Evolutionary conservation across 208 protist species (phyloP).

Genomic region (Leishmania gerbilli): DNA sequence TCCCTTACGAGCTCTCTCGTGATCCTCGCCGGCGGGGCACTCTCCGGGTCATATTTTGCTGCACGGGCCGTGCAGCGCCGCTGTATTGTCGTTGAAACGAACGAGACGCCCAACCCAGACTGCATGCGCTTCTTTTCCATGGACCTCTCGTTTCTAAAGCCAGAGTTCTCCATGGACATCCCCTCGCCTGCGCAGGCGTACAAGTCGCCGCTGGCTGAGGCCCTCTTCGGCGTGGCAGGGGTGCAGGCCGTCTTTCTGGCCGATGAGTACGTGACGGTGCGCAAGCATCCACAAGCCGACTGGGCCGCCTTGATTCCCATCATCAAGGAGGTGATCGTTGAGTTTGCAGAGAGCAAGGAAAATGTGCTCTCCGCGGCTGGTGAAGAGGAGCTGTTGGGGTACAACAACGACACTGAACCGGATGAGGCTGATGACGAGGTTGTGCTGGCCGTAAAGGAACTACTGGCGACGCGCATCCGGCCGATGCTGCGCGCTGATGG

Average conservation of each 20-base stretch:
- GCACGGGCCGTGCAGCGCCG: slow-evolving; percentile 5
- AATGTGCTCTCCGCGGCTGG: slow-evolving; percentile 71
- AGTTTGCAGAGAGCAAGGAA: slow-evolving; percentile 74
- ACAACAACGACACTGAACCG: slow-evolving; percentile 90
- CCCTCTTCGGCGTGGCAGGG: slow-evolving; percentile 69
- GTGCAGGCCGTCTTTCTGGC: slow-evolving; percentile 76
- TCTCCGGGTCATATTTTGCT: slow-evolving; percentile 3
- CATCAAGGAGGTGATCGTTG: slow-evolving; percentile 66
- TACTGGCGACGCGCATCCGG: slow-evolving; percentile 87
- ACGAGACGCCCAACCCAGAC: slow-evolving; percentile 84
- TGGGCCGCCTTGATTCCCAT: slow-evolving; percentile 57
- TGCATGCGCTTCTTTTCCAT: slow-evolving; percentile 89
- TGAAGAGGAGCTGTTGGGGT: slow-evolving; percentile 60
- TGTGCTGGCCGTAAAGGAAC: slow-evolving; percentile 92
- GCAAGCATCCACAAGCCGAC: slow-evolving; percentile 49
- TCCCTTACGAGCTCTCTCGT: background rate
- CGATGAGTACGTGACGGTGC: slow-evolving; percentile 86
- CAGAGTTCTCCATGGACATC: slow-evolving; percentile 78
- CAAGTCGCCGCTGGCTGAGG: slow-evolving; percentile 73
- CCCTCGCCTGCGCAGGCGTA: slow-evolving; percentile 61
- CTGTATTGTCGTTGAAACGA: slow-evolving; percentile 74
- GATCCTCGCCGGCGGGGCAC: background rate
- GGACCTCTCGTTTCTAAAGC: slow-evolving; percentile 83
- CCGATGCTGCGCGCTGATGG: slow-evolving; percentile 91
- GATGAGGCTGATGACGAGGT: slow-evolving; percentile 90